Evolutionary conservation across 768 basidiomycete genomes (phyloP).

Genomic region (Auriscalpium orientale): DNA sequence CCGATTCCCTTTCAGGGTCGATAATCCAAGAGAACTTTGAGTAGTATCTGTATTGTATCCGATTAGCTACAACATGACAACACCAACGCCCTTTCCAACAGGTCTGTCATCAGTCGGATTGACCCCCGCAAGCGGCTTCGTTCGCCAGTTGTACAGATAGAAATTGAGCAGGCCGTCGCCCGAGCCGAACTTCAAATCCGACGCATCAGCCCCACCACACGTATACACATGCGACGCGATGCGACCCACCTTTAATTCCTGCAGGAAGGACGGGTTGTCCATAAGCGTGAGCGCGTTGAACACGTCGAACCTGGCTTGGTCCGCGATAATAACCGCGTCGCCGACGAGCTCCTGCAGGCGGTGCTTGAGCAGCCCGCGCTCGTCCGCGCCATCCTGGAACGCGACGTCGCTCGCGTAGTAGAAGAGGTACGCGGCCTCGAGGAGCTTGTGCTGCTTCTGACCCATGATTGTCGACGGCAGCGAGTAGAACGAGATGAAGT

Average conservation of each 20-base stretch:
- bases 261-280: constrained; percentile 82
- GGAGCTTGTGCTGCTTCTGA: constrained; percentile 55
- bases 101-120: constrained; percentile 38
- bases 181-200: constrained; percentile 63
- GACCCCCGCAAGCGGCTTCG: constrained; percentile 69
- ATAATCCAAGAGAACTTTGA: no score
- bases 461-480: constrained; percentile 91
- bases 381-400: constrained; percentile 53
- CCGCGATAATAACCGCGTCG: constrained; percentile 78
- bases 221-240: neutral
- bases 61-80: constrained; percentile 78
- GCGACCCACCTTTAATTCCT: constrained; percentile 67
- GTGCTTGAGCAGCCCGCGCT: constrained; percentile 54
- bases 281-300: constrained; percentile 92
- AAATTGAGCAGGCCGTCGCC: constrained; percentile 90
- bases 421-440: constrained; percentile 93
- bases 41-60: no score
- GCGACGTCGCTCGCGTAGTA: constrained; percentile 87
- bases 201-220: constrained; percentile 5
- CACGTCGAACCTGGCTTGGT: constrained; percentile 87
- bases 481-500: constrained; percentile 95
- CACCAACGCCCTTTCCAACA: constrained; percentile 79
- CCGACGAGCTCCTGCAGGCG: constrained; percentile 65
- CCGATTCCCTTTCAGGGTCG: no score
- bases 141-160: constrained; percentile 95